These are phyloP conservation scores for Mucor mucedo DNA, from an alignment of 371 early-diverging fungal genomes.

Conservation along the genomic window DNA sequence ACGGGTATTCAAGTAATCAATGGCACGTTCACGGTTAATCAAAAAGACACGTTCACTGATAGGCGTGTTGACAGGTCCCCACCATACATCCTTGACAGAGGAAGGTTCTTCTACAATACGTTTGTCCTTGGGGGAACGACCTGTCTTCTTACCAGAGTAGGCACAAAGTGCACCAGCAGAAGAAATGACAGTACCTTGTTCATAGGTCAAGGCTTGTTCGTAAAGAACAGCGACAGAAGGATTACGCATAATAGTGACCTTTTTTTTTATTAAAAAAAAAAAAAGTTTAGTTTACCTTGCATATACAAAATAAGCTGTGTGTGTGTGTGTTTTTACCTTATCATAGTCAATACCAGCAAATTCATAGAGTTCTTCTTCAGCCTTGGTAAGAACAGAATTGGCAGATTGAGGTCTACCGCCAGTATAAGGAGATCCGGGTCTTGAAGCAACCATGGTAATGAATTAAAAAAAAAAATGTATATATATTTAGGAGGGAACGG, in stretches of 20 bases:
- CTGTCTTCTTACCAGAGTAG: slow-evolving; percentile 90
- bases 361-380: slow-evolving; percentile 59
- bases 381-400: slow-evolving; percentile 47
- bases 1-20: slow-evolving; percentile 96
- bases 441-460: slow-evolving; percentile 32
- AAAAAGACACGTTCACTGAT: slow-evolving; percentile 89
- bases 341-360: slow-evolving; percentile 60
- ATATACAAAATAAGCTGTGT: no score
- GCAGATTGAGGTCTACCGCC: slow-evolving; percentile 44
- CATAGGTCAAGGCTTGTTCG: slow-evolving; percentile 92
- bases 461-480: neutral
- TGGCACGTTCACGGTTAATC: slow-evolving; percentile 95
- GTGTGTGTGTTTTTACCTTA: slow-evolving; percentile 34
- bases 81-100: slow-evolving; percentile 87
- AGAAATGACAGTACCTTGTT: slow-evolving; percentile 89
- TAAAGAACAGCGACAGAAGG: slow-evolving; percentile 87
- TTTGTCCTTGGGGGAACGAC: slow-evolving; percentile 93
- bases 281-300: no score
- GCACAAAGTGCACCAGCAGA: slow-evolving; percentile 93
- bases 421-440: slow-evolving; percentile 52
- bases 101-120: slow-evolving; percentile 92
- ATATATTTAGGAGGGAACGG: neutral
- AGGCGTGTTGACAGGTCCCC: slow-evolving; percentile 96
- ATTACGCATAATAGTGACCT: slow-evolving; percentile 72
- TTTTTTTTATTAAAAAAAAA: neutral